phyloP scores from a whole-genome alignment of 768 basidiomycete genomes.

The Pisolithus orientalis region DNA sequence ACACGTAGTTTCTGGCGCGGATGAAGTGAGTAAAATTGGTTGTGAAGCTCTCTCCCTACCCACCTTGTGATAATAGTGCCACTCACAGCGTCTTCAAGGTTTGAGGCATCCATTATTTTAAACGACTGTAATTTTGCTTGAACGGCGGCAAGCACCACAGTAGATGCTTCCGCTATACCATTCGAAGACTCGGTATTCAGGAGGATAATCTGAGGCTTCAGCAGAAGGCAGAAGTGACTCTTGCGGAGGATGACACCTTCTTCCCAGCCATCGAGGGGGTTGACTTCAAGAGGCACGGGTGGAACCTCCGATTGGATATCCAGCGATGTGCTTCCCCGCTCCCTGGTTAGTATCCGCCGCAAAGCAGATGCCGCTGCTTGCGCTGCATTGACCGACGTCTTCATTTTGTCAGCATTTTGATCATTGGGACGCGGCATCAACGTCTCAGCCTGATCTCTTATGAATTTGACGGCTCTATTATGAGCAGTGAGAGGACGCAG shows the following conservation, averaged over 20 bases:
- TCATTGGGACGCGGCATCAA: slow-evolving; percentile 9
- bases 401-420: slow-evolving; percentile 20
- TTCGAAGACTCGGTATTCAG: slow-evolving; percentile 44
- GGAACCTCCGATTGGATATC: slow-evolving; percentile 30
- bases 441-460: slow-evolving; percentile 72
- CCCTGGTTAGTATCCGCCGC: slow-evolving; percentile 56
- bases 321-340: slow-evolving; percentile 38
- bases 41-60: neutral
- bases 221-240: slow-evolving; percentile 75
- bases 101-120: slow-evolving; percentile 72
- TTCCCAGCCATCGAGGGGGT: slow-evolving; percentile 67
- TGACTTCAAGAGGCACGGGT: slow-evolving; percentile 32
- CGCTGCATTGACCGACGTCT: slow-evolving; percentile 38
- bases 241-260: slow-evolving; percentile 64
- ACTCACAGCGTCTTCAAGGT: slow-evolving; percentile 77
- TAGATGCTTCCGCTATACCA: slow-evolving; percentile 37
- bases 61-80: slow-evolving; percentile 85
- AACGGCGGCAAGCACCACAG: slow-evolving; percentile 70
- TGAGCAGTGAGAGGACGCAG: slow-evolving; percentile 1
- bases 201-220: slow-evolving; percentile 87
- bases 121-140: slow-evolving; percentile 76
- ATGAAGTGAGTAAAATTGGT: slow-evolving; percentile 1
- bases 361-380: slow-evolving; percentile 64
- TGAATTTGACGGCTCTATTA: slow-evolving; percentile 74
- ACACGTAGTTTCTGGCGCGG: slow-evolving; percentile 61